Evolutionary conservation across 257 asterid species (phyloP).

Genomic region (Paulownia fortunei): DNA sequence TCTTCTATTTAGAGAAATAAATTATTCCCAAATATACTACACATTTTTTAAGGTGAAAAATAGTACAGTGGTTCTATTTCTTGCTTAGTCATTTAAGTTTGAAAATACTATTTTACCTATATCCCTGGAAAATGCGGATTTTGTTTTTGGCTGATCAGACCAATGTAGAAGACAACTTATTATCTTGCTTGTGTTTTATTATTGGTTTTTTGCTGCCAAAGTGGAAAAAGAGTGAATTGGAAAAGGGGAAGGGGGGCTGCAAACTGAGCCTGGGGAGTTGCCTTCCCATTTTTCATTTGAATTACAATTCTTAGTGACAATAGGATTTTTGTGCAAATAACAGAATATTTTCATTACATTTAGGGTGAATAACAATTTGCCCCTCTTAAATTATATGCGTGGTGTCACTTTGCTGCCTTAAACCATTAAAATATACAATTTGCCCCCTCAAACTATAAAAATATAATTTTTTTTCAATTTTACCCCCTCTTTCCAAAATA

Average conservation of each 20-base stretch:
- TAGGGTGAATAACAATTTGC: not conserved
- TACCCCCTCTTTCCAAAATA: not conserved
- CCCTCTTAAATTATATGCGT: not conserved
- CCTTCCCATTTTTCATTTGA: slow-evolving; percentile 15
- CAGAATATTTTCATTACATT: not conserved
- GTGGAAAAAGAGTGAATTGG: not conserved
- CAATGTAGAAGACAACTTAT: not conserved
- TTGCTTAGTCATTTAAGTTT: not conserved
- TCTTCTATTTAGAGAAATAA: not conserved
- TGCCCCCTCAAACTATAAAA: slow-evolving; percentile 6
- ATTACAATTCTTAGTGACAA: not conserved
- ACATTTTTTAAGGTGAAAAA: not conserved
- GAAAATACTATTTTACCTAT: not conserved
- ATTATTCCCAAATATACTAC: not conserved
- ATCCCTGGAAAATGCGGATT: not conserved
- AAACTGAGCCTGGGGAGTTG: not conserved
- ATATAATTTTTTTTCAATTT: not conserved
- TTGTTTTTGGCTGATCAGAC: not conserved
- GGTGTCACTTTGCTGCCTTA: not conserved
- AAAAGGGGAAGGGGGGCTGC: not conserved
- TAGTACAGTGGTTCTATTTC: not conserved
- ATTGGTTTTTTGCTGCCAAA: not conserved
- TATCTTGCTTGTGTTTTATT: not conserved
- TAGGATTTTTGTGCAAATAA: not conserved
- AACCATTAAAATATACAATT: not conserved